Evolutionary conservation across 2,329 filamentous ascomycete species (phyloP).

Genomic region (Nannizzia gypsea): DNA sequence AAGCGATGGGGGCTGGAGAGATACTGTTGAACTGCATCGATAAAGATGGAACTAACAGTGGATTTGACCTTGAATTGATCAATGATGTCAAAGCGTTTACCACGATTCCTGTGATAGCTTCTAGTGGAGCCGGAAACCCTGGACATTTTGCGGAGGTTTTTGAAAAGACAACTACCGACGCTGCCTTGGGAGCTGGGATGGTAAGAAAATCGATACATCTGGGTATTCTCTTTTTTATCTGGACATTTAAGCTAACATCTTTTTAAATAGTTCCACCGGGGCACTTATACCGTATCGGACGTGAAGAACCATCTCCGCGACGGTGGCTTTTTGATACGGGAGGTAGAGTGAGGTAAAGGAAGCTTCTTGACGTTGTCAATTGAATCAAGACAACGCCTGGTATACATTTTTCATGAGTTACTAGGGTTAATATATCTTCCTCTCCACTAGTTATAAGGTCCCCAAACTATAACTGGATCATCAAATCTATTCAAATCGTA

Average conservation of each 20-base stretch:
- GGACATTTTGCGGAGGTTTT: slow-evolving; percentile 88
- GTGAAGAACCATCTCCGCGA: slow-evolving; percentile 69
- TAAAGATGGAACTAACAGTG: slow-evolving; percentile 84
- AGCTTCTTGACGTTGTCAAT: background rate
- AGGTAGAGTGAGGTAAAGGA: slow-evolving; percentile 2
- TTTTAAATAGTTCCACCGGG: slow-evolving; percentile 61
- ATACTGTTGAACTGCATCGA: slow-evolving; percentile 96
- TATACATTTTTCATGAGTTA: background rate
- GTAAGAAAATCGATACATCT: slow-evolving; percentile 31
- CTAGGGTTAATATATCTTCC: background rate
- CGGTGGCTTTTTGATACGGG: slow-evolving; percentile 2
- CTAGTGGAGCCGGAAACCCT: slow-evolving; percentile 79
- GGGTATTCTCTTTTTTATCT: background rate
- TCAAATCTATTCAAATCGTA: background rate
- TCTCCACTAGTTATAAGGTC: background rate
- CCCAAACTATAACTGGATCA: background rate
- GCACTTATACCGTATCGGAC: slow-evolving; percentile 86
- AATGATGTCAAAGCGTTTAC: slow-evolving; percentile 75
- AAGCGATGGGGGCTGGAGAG: slow-evolving; percentile 92
- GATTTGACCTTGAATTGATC: slow-evolving; percentile 89
- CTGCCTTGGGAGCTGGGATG: slow-evolving; percentile 90
- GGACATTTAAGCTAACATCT: slow-evolving; percentile 10
- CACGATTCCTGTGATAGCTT: slow-evolving; percentile 88
- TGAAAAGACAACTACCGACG: slow-evolving; percentile 71
- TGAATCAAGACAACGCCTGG: background rate